phyloP scores from a whole-genome alignment of 768 basidiomycete genomes.

The Collybiopsis confluens region DNA sequence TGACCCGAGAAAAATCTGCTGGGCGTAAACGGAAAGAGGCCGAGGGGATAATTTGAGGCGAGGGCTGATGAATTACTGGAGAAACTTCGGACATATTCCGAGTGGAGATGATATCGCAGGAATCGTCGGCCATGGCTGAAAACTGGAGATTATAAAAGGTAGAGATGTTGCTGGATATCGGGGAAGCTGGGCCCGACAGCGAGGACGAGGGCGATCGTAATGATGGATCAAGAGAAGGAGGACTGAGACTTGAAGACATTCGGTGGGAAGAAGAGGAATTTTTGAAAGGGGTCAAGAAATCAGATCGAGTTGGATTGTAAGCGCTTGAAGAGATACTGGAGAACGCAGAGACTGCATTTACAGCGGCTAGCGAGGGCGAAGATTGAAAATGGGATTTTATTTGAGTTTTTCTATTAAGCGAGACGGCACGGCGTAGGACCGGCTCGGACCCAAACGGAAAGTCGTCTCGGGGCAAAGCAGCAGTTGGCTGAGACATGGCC shows the following conservation, averaged over 20 bases:
- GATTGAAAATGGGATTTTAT: background rate
- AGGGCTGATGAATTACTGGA: constrained; percentile 2
- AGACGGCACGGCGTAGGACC: background rate
- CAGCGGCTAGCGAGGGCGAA: background rate
- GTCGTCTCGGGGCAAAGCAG: background rate
- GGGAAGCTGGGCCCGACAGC: background rate
- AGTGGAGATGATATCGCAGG: background rate
- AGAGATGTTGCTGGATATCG: background rate
- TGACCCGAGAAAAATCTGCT: background rate
- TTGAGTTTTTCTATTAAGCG: background rate
- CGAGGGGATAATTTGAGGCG: background rate
- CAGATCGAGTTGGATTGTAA: background rate
- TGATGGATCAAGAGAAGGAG: background rate
- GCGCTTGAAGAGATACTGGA: background rate
- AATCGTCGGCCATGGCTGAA: background rate
- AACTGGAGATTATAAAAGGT: background rate
- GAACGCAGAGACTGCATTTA: background rate
- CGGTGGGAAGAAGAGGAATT: background rate
- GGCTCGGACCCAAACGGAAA: background rate
- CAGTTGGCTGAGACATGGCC: background rate
- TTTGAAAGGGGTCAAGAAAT: constrained; percentile 1
- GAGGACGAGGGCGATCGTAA: background rate
- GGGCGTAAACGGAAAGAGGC: background rate
- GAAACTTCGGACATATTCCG: background rate
- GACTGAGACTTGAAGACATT: background rate